Evolutionary conservation across 768 basidiomycete species (phyloP).

Genomic region (Porphyrellus cyaneotinctus): DNA sequence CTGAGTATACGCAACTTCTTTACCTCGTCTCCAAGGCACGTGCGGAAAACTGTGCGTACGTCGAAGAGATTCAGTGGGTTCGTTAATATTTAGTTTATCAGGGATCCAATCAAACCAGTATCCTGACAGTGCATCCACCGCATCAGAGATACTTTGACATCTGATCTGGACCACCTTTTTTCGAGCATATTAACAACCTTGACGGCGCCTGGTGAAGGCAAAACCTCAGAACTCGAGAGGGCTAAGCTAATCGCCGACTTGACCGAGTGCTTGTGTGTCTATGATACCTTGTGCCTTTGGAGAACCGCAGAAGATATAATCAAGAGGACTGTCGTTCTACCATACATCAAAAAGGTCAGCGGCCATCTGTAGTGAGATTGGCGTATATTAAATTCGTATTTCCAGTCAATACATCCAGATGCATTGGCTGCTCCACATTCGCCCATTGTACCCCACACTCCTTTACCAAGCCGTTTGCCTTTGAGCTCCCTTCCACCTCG

Average conservation of each 20-base stretch:
- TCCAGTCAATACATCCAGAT: conserved; percentile 69
- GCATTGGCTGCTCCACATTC: conserved; percentile 67
- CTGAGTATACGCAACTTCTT: conserved; percentile 88
- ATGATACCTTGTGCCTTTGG: conserved; percentile 79
- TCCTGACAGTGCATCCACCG: conserved; percentile 68
- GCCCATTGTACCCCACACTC: conserved; percentile 74
- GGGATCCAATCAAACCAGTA: conserved; percentile 8
- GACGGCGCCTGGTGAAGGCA: conserved; percentile 44
- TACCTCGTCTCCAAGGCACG: conserved; percentile 86
- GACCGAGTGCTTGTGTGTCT: conserved; percentile 74
- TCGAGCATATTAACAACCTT: conserved; percentile 53
- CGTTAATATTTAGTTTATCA: conserved; percentile 27
- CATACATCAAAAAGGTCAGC: conserved; percentile 72
- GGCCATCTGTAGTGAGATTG: neutral
- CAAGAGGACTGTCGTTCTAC: conserved; percentile 62
- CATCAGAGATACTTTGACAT: conserved; percentile 79
- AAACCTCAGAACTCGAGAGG: conserved; percentile 59
- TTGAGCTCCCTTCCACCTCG: conserved; percentile 42
- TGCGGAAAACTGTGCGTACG: conserved; percentile 70
- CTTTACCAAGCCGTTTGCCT: conserved; percentile 37
- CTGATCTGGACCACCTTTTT: conserved; percentile 83
- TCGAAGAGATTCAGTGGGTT: conserved; percentile 85
- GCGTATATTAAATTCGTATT: neutral
- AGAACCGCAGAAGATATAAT: conserved; percentile 86
- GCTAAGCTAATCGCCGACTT: conserved; percentile 61